Evolutionary conservation across 176 grass and related monocot species (phyloP).

Genomic region (Paspalum notatum): DNA sequence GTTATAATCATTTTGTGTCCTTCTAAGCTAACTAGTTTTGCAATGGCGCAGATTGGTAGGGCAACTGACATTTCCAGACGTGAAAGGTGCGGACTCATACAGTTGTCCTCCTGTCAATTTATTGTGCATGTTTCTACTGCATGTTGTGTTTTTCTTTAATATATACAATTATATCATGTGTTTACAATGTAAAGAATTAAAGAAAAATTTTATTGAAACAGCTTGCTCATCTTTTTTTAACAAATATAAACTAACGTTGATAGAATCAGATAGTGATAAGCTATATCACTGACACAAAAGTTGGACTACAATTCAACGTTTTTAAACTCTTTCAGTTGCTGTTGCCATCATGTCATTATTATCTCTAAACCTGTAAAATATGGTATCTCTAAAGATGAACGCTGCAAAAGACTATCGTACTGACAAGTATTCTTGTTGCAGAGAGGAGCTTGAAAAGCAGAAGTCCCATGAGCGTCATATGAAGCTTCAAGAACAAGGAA

Average conservation of each 20-base stretch:
- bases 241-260: neutral
- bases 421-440: slow-evolving; percentile 14
- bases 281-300: neutral
- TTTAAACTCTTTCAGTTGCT: neutral
- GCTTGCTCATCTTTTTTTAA: neutral
- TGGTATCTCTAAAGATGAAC: neutral
- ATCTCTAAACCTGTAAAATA: neutral
- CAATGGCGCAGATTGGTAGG: slow-evolving; percentile 55
- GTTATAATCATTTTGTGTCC: neutral
- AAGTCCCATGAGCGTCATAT: slow-evolving; percentile 70
- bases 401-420: neutral
- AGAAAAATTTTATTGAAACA: neutral
- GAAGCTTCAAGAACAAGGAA: slow-evolving; percentile 91
- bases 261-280: neutral
- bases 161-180: neutral
- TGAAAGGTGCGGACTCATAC: slow-evolving; percentile 62
- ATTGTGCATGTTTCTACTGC: neutral
- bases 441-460: slow-evolving; percentile 92
- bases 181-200: neutral
- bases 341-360: neutral
- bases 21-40: slow-evolving; percentile 26
- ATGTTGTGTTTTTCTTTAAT: slow-evolving; percentile 12
- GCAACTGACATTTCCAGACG: slow-evolving; percentile 82
- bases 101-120: neutral
- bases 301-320: neutral